phyloP scores from a whole-genome alignment of 352 stramenopile genomes.

The Elongisporangium senticosum region DNA sequence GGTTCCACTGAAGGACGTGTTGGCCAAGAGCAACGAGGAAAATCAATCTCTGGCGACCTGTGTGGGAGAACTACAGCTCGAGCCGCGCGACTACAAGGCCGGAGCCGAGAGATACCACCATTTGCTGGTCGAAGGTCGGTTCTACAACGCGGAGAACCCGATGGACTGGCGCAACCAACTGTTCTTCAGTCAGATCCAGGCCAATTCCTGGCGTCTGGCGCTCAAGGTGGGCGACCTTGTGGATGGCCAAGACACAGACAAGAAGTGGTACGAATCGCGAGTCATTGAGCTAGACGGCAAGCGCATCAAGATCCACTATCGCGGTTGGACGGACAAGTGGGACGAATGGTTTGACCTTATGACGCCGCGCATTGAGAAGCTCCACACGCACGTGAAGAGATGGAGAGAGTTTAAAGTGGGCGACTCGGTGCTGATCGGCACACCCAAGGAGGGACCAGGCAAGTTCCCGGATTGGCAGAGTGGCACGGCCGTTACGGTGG shows the following conservation, averaged over 20 bases:
- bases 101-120: constrained; percentile 57
- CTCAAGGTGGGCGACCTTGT: constrained; percentile 53
- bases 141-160: constrained; percentile 8
- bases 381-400: constrained; percentile 81
- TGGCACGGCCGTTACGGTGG: constrained; percentile 28
- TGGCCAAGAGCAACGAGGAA: constrained; percentile 6
- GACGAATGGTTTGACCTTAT: constrained; percentile 93
- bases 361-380: constrained; percentile 85
- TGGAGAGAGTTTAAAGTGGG: constrained; percentile 61
- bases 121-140: constrained; percentile 54
- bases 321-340: constrained; percentile 95
- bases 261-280: constrained; percentile 78
- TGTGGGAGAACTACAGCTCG: constrained; percentile 49
- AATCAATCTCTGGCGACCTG: constrained; percentile 4
- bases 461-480: constrained; percentile 61
- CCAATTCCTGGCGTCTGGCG: constrained; percentile 53
- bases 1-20: constrained; percentile 29
- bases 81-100: constrained; percentile 42
- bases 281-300: constrained; percentile 32
- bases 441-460: constrained; percentile 7
- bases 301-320: constrained; percentile 92
- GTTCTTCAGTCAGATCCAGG: constrained; percentile 63
- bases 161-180: constrained; percentile 42
- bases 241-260: constrained; percentile 68
- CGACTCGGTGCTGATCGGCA: constrained; percentile 49